phyloP scores from a whole-genome alignment of 2,329 filamentous ascomycete genomes.

The Xylariaceae sp. region DNA sequence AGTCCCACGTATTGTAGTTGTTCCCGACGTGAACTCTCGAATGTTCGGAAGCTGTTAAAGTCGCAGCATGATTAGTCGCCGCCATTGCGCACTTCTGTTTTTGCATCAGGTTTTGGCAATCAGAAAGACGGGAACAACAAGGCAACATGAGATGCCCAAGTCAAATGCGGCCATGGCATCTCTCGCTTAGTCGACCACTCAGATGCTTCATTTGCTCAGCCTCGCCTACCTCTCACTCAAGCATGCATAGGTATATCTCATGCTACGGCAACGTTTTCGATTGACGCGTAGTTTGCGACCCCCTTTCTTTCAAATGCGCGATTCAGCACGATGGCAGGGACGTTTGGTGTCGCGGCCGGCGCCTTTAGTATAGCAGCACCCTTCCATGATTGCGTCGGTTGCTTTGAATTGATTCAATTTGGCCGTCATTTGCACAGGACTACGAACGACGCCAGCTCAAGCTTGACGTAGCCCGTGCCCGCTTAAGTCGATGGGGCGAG shows the following conservation, averaged over 20 bases:
- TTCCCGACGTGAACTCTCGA: no score
- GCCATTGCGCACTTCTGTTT: no score
- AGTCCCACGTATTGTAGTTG: no score
- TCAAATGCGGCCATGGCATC: no score
- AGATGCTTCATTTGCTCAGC: constrained; percentile 5
- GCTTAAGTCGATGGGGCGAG: constrained; percentile 36
- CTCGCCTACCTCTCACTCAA: constrained; percentile 1
- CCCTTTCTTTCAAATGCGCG: no score
- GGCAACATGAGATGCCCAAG: no score
- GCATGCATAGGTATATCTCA: neutral
- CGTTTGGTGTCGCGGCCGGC: constrained; percentile 26
- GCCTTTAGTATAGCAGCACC: constrained; percentile 34
- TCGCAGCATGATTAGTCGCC: no score
- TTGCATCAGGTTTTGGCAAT: no score
- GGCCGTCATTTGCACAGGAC: constrained; percentile 32
- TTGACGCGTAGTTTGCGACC: no score
- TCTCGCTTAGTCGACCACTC: neutral
- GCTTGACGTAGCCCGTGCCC: constrained; percentile 30
- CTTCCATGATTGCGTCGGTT: constrained; percentile 39
- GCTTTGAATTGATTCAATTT: constrained; percentile 41
- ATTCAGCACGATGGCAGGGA: constrained; percentile 21
- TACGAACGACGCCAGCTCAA: constrained; percentile 34
- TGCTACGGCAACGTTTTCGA: no score
- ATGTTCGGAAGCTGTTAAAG: no score
- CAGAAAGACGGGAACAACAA: no score